Base-by-base conservation (phyloP, 495 filamentous ascomycete species). In the Thermothielavioides terrestris region DNA sequence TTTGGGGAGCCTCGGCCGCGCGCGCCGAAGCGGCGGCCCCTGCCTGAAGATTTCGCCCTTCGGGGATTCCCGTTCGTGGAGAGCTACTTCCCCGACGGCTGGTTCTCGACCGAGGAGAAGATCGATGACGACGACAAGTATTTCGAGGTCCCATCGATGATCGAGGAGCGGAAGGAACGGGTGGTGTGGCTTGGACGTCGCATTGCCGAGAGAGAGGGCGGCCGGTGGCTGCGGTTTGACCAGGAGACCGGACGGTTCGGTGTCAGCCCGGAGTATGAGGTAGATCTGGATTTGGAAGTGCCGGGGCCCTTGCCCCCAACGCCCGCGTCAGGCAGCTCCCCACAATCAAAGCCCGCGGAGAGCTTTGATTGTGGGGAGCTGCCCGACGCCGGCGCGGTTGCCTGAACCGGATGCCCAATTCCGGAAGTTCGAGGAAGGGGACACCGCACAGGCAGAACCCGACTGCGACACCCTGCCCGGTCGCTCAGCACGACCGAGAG, bases 41-140 rank as follows among this genome's bases (percentile, higher is more conserved):
- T 95, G 0, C 82, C 88, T 0, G 92, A 96, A 53, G 92, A 98
- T 54, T 95, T 81, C 51, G 71, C 82, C 0, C 79, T 94, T 46
- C 77, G 84, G 5, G 92, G 90, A 0, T 76, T 90, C 17, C 59
- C 82, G 3, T 95, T 84, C 80, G 78, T 77, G 4, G 74, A 80
- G 35, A 60, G 67, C 9, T 86, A 89, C 49, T 92, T 82, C 46
- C 86, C 87, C 0, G 53, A 69, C 1, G 62, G 69, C 2, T 95
- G 83, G 74, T 95, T 95, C 58, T 62, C 73, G 3, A 75, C 20
- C 0, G 31, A 77, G 43, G 77, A 81, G 12, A 77, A 77, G 52
- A 75, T 83, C 6, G 88, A 89, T 45, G 85, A 92, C 30, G 86
- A 92, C 18, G 84, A 88, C 49, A 79, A 86, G 18, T 76, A 78